These are phyloP conservation scores for Malassezia cuniculi DNA, from an alignment of 1,284 basidiomycete genomes.

Conservation along the genomic window DNA sequence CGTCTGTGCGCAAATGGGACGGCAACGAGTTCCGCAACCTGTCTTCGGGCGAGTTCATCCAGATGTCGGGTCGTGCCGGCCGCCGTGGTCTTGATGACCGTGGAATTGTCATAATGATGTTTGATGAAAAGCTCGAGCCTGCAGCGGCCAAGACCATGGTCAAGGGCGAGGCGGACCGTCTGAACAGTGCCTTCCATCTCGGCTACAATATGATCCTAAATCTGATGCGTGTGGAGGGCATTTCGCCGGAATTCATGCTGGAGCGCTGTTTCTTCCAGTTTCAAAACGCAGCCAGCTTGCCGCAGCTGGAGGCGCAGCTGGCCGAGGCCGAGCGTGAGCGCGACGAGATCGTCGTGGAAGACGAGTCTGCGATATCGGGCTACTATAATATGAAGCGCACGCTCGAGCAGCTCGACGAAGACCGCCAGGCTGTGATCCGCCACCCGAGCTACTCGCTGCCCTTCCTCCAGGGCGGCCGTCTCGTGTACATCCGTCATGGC, in stretches of 20 bases:
- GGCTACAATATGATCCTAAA: conserved; percentile 99
- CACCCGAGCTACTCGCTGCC: conserved; percentile 87
- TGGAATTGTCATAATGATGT: conserved; percentile 99
- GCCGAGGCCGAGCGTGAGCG: conserved; percentile 60
- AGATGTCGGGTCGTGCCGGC: conserved; percentile 94
- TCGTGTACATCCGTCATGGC: conserved; percentile 75
- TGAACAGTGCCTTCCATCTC: conserved; percentile 96
- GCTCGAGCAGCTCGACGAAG: conserved; percentile 68
- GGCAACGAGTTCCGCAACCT: conserved; percentile 86
- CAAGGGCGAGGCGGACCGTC: conserved; percentile 89
- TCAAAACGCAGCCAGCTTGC: conserved; percentile 81
- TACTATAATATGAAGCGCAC: conserved; percentile 87
- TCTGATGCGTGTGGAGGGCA: conserved; percentile 93
- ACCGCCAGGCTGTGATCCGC: conserved; percentile 81
- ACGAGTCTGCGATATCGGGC: conserved; percentile 70
- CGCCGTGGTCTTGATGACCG: conserved; percentile 92
- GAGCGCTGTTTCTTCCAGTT: conserved; percentile 97
- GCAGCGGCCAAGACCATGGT: conserved; percentile 87
- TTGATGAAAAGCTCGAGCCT: conserved; percentile 93
- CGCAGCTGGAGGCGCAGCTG: conserved; percentile 72
- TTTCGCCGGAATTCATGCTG: conserved; percentile 97
- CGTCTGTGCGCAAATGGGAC: conserved; percentile 86
- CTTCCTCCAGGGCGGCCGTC: conserved; percentile 79
- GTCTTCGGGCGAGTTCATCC: conserved; percentile 47
- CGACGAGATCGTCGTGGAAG: conserved; percentile 59